Base-by-base conservation (phyloP, 2,329 filamentous ascomycete genomes). In the Hypoxylon sp. region DNA sequence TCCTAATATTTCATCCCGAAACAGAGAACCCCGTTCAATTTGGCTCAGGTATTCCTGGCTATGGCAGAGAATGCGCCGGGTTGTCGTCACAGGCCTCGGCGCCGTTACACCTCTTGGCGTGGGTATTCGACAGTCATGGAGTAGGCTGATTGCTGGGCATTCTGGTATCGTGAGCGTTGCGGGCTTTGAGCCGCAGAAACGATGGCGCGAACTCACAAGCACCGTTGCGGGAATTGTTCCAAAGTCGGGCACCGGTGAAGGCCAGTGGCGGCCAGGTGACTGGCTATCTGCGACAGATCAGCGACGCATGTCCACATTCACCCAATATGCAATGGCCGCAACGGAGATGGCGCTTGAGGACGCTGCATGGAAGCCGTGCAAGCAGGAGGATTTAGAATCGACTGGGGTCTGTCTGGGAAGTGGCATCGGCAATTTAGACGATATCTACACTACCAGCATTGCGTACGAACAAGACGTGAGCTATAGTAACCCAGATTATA, bases 331-430 rank as follows among this genome's bases (percentile, higher is more conserved):
- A 12, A 85, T 97, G 74, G 93, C 92, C 11, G 93, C 94, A 2
- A 86, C 93, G 0, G 87, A 93, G 52, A 96, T 98, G 85, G 96
- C 96, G 0, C 82, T 99, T 53, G 79, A 87, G 26, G 93, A 98
- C 81, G 91, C 95, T 0, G 88, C 85, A 1, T 97, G 94, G 93
- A 82, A 85, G 50, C 88, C 90, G 0, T 81, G 80, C 4, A 79
- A 75, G 3, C 81, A 84, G 16, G 84, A 88, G 22, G 87, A 94
- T 61, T 84, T 86, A 22, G 91, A 97, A 74, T 84, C 85, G 57
- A 97, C 94, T 0, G 96, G 96, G 0, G 92, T 99, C 1, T 97
- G 95, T 74, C 84, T 99, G 40, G 96, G 96, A 1, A 98, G 95
- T 70, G 96, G 96, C 1, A 97, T 99, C 72, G 96, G 96, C 14